Conservation (phyloP, 179 eudicot genomes). For the Amaranthus tricolor region DNA sequence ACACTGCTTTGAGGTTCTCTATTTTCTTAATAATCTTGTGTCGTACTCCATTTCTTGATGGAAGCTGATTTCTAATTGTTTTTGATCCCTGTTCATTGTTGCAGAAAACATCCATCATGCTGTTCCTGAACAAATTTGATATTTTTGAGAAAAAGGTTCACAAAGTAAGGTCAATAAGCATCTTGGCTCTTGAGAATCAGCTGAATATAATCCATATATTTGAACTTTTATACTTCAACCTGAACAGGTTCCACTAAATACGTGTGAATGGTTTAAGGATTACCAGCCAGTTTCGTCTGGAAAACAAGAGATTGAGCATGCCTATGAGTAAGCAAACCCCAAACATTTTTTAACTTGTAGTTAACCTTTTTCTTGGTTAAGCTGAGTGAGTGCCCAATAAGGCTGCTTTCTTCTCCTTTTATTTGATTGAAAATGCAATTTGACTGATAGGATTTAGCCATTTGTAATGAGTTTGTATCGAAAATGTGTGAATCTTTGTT, state of each 20-base stretch:
- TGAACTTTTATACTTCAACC: conserved; percentile 2
- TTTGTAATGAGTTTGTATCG: not conserved
- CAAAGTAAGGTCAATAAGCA: conserved; percentile 49
- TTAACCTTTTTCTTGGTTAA: not conserved
- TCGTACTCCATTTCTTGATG: not conserved
- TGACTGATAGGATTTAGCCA: not conserved
- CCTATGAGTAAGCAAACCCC: conserved; percentile 75
- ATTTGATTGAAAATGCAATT: not conserved
- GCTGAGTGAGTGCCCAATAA: not conserved
- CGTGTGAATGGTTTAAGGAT: conserved; percentile 94
- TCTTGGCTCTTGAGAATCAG: conserved; percentile 16
- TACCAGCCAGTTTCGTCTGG: conserved; percentile 82
- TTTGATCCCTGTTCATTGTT: conserved; percentile 30
- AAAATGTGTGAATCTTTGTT: not conserved
- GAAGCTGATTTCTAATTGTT: conserved; percentile 13
- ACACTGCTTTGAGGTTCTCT: conserved; percentile 81
- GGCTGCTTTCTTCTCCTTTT: not conserved
- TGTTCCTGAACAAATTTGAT: conserved; percentile 94
- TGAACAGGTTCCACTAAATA: conserved; percentile 71
- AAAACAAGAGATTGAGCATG: conserved; percentile 90
- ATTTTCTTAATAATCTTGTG: not conserved
- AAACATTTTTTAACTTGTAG: not conserved
- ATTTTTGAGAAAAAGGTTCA: conserved; percentile 90
- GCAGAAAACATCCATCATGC: conserved; percentile 97
- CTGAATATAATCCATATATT: conserved; percentile 2